These are phyloP conservation scores for Neurospora intermedia DNA, from an alignment of 495 filamentous ascomycete genomes.

Conservation along the genomic window DNA sequence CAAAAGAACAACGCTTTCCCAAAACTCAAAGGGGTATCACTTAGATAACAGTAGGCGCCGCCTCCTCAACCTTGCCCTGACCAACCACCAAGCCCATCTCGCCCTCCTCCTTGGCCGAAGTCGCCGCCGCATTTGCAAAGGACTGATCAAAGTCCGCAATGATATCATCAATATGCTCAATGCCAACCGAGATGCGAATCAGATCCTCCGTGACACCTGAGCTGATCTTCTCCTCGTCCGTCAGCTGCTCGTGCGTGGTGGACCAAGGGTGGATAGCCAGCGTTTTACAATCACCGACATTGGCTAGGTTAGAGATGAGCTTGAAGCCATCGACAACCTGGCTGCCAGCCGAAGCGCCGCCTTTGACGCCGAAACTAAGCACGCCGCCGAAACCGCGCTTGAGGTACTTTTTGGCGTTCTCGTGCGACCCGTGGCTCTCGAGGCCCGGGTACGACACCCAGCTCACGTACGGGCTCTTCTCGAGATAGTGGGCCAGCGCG, in stretches of 20 bases:
- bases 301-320: constrained; percentile 83
- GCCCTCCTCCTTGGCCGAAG: constrained; percentile 14
- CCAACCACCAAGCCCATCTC: constrained; percentile 7
- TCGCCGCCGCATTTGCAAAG: constrained; percentile 47
- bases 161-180: constrained; percentile 97
- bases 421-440: constrained; percentile 69
- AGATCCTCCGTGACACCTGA: constrained; percentile 87
- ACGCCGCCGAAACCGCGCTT: constrained; percentile 85
- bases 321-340: constrained; percentile 92
- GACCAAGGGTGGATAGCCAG: constrained; percentile 94
- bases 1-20: neutral
- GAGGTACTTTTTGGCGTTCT: constrained; percentile 81
- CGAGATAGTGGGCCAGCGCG: constrained; percentile 71
- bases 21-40: neutral
- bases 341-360: constrained; percentile 67
- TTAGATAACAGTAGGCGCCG: constrained; percentile 27
- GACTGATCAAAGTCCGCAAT: constrained; percentile 93
- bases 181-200: constrained; percentile 94
- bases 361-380: constrained; percentile 86
- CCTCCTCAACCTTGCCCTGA: constrained; percentile 24
- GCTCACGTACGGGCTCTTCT: constrained; percentile 69
- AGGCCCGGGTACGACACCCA: constrained; percentile 96
- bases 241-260: constrained; percentile 92
- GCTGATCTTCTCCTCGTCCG: constrained; percentile 66
- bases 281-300: constrained; percentile 75